These are phyloP conservation scores for Chrysochromulina parva DNA, from an alignment of 78 protist genomes.

Conservation along the genomic window DNA sequence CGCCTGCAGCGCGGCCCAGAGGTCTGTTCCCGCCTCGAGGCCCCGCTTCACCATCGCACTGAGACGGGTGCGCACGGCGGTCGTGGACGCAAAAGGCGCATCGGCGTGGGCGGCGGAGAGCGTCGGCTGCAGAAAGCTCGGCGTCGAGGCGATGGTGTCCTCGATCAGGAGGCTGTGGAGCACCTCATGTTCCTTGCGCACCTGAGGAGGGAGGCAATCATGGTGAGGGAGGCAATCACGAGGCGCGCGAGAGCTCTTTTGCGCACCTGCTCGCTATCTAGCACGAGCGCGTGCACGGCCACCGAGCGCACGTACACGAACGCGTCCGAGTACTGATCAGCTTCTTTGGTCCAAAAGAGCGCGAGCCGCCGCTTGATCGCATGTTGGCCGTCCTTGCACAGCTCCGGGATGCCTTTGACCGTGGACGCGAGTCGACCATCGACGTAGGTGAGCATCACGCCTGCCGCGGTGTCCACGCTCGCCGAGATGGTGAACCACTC, in stretches of 20 bases:
- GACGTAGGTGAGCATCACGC: not conserved
- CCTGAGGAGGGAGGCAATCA: no score
- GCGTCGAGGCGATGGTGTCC: not conserved
- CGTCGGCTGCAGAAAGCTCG: not conserved
- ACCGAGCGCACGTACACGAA: not conserved
- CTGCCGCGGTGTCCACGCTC: not conserved
- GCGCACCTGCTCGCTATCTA: not conserved
- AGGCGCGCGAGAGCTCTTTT: no score
- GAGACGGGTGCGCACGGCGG: not conserved
- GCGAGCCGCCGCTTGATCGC: not conserved
- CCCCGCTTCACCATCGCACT: not conserved
- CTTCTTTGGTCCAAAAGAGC: not conserved
- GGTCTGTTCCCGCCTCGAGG: not conserved
- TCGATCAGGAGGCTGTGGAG: not conserved
- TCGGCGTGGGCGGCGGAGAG: not conserved
- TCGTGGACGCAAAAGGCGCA: not conserved
- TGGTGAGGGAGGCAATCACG: no score
- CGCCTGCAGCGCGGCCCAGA: not conserved
- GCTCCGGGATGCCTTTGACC: not conserved
- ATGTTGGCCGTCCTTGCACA: not conserved
- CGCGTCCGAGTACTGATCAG: no score
- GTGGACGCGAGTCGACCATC: not conserved
- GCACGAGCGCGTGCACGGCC: not conserved
- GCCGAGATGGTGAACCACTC: not conserved
- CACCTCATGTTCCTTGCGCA: not conserved